phyloP scores from a whole-genome alignment of 441 rosid genomes.

The Euphorbia schlechtendalii region DNA sequence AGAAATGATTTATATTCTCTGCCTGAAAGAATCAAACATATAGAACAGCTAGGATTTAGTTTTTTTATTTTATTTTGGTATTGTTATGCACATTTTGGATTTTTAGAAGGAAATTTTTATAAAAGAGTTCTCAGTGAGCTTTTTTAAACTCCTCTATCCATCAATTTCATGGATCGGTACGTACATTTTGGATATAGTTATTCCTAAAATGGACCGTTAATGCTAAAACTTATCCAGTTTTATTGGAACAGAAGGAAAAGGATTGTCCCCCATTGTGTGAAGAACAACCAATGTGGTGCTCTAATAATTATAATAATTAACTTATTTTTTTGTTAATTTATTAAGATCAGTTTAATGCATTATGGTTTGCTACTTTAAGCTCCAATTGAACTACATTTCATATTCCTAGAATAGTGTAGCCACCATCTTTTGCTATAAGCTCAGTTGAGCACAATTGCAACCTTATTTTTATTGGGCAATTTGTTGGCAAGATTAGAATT shows the following conservation, averaged over 20 bases:
- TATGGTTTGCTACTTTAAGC: not conserved
- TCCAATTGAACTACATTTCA: constrained; percentile 2
- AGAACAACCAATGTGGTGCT: not conserved
- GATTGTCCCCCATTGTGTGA: not conserved
- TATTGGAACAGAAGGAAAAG: not conserved
- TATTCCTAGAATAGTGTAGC: constrained; percentile 9
- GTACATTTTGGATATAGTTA: not conserved
- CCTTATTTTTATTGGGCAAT: not conserved
- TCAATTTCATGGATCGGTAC: not conserved
- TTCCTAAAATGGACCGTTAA: not conserved
- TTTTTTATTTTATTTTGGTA: not conserved
- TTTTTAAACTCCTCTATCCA: too few relatives aligned
- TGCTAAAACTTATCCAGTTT: not conserved
- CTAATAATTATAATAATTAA: not conserved
- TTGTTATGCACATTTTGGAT: not conserved
- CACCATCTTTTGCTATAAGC: not conserved
- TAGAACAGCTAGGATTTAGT: not conserved
- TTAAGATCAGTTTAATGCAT: not conserved
- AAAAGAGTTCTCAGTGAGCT: too few relatives aligned
- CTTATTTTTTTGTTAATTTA: not conserved
- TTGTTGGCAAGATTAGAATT: not conserved
- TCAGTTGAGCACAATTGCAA: not conserved
- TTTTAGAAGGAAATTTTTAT: too few relatives aligned
- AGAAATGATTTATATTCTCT: constrained; percentile 1
- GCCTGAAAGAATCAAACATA: not conserved